Conservation (phyloP, 345 rosid genomes). For the Hibiscus mutabilis region DNA sequence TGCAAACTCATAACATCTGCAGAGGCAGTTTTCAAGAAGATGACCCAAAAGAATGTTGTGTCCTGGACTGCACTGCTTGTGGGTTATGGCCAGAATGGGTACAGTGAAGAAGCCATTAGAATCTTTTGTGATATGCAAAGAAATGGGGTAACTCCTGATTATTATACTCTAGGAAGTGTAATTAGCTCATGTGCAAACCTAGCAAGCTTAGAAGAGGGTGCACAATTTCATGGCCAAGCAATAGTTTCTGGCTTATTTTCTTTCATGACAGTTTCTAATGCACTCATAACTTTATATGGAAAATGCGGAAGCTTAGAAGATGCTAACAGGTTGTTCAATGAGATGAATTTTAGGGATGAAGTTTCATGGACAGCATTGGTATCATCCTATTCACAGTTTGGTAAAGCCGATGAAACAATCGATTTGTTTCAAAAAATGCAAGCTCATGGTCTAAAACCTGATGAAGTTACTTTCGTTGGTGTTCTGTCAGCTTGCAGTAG, state of each 20-base stretch:
- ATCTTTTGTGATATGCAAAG: conserved; percentile 63
- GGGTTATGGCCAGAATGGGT: conserved; percentile 83
- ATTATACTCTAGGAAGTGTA: conserved; percentile 76
- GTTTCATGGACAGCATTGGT: conserved; percentile 92
- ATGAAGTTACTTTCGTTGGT: conserved; percentile 79
- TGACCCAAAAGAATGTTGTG: conserved; percentile 67
- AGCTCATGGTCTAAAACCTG: conserved; percentile 62
- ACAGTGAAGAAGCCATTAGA: conserved; percentile 66
- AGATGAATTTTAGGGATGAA: conserved; percentile 70
- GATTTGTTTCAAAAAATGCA: conserved; percentile 71
- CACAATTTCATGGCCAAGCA: conserved; percentile 77
- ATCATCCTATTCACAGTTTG: conserved; percentile 80
- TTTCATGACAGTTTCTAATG: conserved; percentile 68
- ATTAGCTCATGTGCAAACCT: conserved; percentile 90
- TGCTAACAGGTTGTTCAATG: conserved; percentile 52
- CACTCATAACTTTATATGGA: conserved; percentile 77
- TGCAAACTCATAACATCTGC: conserved; percentile 54
- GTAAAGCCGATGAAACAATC: conserved; percentile 71
- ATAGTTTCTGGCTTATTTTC: conserved; percentile 54
- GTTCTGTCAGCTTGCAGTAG: conserved; percentile 92
- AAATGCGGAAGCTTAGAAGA: conserved; percentile 80
- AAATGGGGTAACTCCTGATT: conserved; percentile 72
- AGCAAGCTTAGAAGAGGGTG: conserved; percentile 82
- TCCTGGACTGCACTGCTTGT: conserved; percentile 96
- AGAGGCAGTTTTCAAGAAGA: conserved; percentile 52